phyloP scores from a whole-genome alignment of 108 stramenopile genomes.

The Schizochytrium sp. region DNA sequence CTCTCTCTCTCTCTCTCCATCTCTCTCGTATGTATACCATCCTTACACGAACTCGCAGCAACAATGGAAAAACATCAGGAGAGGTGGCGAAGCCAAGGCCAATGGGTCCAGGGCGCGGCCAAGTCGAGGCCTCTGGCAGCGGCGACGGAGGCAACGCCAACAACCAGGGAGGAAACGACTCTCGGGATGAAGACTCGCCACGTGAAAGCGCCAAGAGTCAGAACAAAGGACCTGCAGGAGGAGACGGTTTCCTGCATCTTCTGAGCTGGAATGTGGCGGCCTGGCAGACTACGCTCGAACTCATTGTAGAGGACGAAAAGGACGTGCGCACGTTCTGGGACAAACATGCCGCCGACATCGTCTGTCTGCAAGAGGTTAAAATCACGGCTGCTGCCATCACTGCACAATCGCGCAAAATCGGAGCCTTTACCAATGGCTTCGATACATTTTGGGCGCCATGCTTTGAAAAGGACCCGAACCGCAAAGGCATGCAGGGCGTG shows the following conservation, averaged over 20 bases:
- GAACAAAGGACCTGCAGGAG: not conserved
- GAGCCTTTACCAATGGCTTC: slow-evolving; percentile 53
- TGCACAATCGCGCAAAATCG: slow-evolving; percentile 51
- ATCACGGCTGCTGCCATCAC: slow-evolving; percentile 59
- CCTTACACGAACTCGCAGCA: too few relatives aligned
- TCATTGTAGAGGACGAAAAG: slow-evolving; percentile 40
- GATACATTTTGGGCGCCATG: slow-evolving; percentile 76
- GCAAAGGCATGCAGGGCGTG: slow-evolving; percentile 72
- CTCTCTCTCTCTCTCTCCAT: too few relatives aligned
- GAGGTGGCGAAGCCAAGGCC: too few relatives aligned
- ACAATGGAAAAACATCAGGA: too few relatives aligned
- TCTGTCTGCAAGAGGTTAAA: slow-evolving; percentile 82
- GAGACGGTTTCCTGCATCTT: slow-evolving; percentile 26
- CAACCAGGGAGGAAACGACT: too few relatives aligned
- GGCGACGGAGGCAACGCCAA: too few relatives aligned
- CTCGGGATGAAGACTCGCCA: too few relatives aligned
- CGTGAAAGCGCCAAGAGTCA: too few relatives aligned
- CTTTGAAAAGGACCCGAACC: slow-evolving; percentile 32
- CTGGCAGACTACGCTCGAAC: slow-evolving; percentile 40
- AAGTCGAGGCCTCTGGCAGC: too few relatives aligned
- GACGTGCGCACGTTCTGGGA: not conserved
- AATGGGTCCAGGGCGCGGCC: too few relatives aligned
- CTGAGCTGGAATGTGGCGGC: slow-evolving; percentile 85
- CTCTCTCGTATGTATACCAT: too few relatives aligned
- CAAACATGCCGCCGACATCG: slow-evolving; percentile 46